These are phyloP conservation scores for Hemileccinum rubropunctum DNA, from an alignment of 768 basidiomycete genomes.

Conservation along the genomic window DNA sequence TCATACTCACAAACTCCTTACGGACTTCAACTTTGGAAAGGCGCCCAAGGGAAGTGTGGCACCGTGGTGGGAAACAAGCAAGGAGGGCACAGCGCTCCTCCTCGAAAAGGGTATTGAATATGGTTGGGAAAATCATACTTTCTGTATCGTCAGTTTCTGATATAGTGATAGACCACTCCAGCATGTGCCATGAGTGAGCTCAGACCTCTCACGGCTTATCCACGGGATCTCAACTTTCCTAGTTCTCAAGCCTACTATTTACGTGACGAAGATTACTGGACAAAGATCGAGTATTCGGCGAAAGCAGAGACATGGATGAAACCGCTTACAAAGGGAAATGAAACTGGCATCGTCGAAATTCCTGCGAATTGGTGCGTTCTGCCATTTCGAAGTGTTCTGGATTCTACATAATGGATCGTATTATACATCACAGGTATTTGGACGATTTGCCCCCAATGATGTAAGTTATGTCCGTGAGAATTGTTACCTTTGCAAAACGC, in stretches of 20 bases:
- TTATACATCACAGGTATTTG: constrained; percentile 45
- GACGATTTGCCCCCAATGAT: constrained; percentile 78
- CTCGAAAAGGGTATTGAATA: constrained; percentile 75
- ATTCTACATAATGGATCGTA: neutral
- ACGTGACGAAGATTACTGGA: constrained; percentile 67
- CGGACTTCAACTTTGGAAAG: constrained; percentile 59
- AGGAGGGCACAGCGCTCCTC: constrained; percentile 60
- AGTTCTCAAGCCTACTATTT: constrained; percentile 67
- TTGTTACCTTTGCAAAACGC: neutral
- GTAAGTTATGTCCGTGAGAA: constrained; percentile 30
- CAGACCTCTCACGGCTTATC: neutral
- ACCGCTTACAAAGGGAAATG: constrained; percentile 59
- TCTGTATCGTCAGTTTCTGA: constrained; percentile 2
- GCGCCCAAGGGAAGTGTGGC: constrained; percentile 65
- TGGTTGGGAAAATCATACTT: constrained; percentile 37
- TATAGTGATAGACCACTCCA: constrained; percentile 49
- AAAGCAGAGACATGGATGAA: constrained; percentile 72
- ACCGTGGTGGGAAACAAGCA: constrained; percentile 80
- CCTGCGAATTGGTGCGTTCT: constrained; percentile 63
- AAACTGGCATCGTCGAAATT: constrained; percentile 61
- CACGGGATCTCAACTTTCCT: neutral
- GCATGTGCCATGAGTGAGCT: constrained; percentile 50
- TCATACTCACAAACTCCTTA: constrained; percentile 61
- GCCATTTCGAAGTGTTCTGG: neutral
- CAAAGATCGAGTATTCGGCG: constrained; percentile 63